These are phyloP conservation scores for Malus hybrid DNA, from an alignment of 331 rosid genomes.

Conservation along the genomic window DNA sequence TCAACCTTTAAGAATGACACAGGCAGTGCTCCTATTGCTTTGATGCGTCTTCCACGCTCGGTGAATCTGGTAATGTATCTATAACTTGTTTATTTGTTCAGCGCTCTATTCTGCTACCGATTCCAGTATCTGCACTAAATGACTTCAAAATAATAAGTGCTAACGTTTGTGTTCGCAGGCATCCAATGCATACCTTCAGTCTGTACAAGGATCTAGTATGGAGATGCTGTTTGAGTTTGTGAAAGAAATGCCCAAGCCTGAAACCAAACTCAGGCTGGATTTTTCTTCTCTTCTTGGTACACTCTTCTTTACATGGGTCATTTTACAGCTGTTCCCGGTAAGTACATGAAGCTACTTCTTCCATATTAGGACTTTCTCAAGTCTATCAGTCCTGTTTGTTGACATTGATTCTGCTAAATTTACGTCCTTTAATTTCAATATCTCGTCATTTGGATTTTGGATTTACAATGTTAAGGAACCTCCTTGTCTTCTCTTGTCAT, in stretches of 20 bases:
- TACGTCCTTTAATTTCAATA: not conserved
- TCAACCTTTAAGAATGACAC: constrained; percentile 29
- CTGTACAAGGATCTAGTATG: constrained; percentile 52
- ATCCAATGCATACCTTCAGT: constrained; percentile 77
- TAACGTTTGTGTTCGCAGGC: constrained; percentile 35
- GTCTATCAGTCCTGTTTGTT: not conserved
- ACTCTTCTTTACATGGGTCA: constrained; percentile 77
- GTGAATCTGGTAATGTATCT: constrained; percentile 58
- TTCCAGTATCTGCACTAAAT: not conserved
- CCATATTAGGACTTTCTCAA: not conserved
- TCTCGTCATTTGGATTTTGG: too few relatives aligned
- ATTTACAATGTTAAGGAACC: too few relatives aligned
- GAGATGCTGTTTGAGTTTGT: constrained; percentile 58
- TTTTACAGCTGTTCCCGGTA: constrained; percentile 87
- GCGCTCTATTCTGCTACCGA: not conserved
- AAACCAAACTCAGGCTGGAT: constrained; percentile 38
- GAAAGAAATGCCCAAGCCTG: constrained; percentile 85
- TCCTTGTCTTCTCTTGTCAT: too few relatives aligned
- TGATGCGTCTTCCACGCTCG: constrained; percentile 64
- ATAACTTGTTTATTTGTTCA: not conserved
- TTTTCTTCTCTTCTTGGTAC: constrained; percentile 63
- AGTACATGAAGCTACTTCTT: constrained; percentile 6
- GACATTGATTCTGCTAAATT: not conserved
- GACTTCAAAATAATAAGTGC: not conserved
- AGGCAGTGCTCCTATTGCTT: constrained; percentile 21